Base-by-base conservation (phyloP, 768 basidiomycete genomes). In the Daedaleopsis sinensis region DNA sequence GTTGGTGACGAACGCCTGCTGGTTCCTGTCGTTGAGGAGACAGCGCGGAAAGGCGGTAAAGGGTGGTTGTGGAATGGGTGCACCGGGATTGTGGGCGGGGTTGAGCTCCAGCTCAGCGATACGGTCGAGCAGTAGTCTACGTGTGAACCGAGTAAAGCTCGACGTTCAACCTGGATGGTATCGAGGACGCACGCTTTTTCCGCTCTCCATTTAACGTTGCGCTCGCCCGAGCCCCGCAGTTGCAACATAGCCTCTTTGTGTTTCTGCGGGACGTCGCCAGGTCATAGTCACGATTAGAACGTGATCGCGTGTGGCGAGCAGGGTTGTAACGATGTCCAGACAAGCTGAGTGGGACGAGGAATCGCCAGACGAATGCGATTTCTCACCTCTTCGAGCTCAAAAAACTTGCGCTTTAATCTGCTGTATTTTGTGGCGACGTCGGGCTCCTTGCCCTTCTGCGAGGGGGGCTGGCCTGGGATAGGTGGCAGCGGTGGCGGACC, bases 371-470 rank as follows among this genome's bases (percentile, higher is more conserved):
- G 53, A 16, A 11, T 21, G 32, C 15, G 48, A 36, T 43, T 11
- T 43, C 65, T 47, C 19, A 90, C 90, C 83, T 90, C 85, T 67
- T 90, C 87, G 44, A 90, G 81, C 56, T 88, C 86, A 64, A 82
- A 81, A 71, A 83, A 88, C 43, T 84, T 83, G 46, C 85, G 75
- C 70, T 91, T 91, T 55, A 90, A 77, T 65, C 80, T 83, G 61
- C 75, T 77, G 72, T 89, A 88, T 73, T 88, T 90, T 75, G 89
- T 87, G 50, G 68, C 67, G 63, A 80, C 70, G 52, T 86, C 87
- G 53, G 78, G 79, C 38, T 73, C 63, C 48, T 74, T 79, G 18
- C 49, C 6, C 16, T 70, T 55, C 35, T 71, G 74, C 11, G 69
- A 50, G 1, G 68, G 53, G 18, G 71, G 68, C 32, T 69, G 74